phyloP scores from a whole-genome alignment of 2,329 filamentous ascomycete species.

The Colletotrichum theobromicola region DNA sequence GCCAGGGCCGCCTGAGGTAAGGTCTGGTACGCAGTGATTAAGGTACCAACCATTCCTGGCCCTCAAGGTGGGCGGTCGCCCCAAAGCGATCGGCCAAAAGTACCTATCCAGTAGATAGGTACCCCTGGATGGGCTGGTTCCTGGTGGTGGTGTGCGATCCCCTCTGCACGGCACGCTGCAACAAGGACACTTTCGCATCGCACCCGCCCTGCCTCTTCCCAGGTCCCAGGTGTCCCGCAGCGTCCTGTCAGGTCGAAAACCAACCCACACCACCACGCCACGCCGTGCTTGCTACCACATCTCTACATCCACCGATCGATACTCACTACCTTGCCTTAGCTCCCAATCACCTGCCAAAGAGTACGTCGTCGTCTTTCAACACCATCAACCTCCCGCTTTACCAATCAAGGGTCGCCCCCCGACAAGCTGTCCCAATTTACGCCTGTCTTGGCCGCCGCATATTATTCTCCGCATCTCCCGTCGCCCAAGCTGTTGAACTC shows the following conservation, averaged over 20 bases:
- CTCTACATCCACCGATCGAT: not conserved
- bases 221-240: not conserved
- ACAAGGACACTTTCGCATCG: not conserved
- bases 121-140: not conserved
- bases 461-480: conserved; percentile 5
- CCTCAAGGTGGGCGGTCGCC: not conserved
- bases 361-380: not conserved
- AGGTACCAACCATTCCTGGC: not conserved
- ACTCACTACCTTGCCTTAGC: not conserved
- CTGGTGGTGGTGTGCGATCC: not conserved
- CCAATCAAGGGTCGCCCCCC: not conserved
- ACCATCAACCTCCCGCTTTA: not conserved
- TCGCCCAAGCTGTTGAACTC: not conserved
- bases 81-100: not conserved
- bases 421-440: not conserved
- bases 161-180: not conserved
- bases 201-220: not conserved
- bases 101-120: not conserved
- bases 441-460: not conserved
- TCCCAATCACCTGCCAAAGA: not conserved
- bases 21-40: not conserved
- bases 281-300: not conserved
- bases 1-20: not conserved
- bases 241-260: not conserved
- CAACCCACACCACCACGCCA: not conserved